Base-by-base conservation (phyloP, 257 asterid genomes). In the Sherardia arvensis region DNA sequence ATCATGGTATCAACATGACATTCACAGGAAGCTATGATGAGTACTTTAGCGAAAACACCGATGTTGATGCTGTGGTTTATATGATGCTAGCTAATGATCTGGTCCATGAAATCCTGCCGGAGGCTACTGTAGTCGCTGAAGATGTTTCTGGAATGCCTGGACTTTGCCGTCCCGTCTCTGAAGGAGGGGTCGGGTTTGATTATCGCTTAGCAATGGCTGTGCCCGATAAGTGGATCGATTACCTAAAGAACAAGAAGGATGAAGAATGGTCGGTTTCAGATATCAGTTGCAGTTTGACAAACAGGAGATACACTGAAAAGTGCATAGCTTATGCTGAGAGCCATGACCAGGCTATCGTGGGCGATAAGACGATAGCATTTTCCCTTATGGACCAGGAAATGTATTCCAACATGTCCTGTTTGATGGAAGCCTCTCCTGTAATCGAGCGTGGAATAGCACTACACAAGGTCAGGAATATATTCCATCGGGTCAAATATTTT, bases 121-220 rank as follows among this genome's bases (percentile, higher is more conserved):
- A 92, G 64, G 99, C 95, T 57, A 87, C 83, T 70, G 88, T 90
- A 64, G 68, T 92, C 54, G 99, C 99, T 48, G 99, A 92, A 79
- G 99, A 92, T 79, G 97, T 92, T 69, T 92, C 99, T 62, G 99
- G 97, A 43, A 87, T 87, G 94, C 99, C 99, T 21, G 99, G 97
- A 62, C 86, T 92, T 68, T 76, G 99, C 54, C 82, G 90, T 40
- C 87, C 84, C 38, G 91, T 84, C 34, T 78, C 84, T 23, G 97
- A 92, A 66, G 97, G 97, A 27, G 99, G 99, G 53, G 79, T 83
- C 61, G 97, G 99, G 75, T 92, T 89, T 79, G 95, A 87, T 77
- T 92, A 84, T 76, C 97, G 97, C 57, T 84, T 92, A 59, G 96
- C 99, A 34, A 92, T 92, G 99, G 97, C 94, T 56, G 79, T 92